phyloP scores from a whole-genome alignment of 164 flowering plant genomes.

The Annona cherimola region DNA sequence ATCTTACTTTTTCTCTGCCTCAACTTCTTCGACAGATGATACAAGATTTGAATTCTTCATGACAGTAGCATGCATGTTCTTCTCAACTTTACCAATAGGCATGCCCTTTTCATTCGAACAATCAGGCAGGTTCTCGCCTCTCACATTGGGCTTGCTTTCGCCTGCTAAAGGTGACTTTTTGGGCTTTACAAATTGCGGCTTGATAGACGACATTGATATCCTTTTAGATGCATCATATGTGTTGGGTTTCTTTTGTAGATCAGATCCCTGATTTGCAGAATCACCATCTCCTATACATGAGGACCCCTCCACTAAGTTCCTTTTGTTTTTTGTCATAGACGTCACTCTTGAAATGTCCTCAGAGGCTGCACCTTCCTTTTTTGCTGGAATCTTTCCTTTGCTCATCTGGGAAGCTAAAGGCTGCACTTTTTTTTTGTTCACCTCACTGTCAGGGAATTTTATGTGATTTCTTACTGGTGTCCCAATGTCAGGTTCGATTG shows the following conservation, averaged over 20 bases:
- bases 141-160: constrained; percentile 19
- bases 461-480: constrained; percentile 65
- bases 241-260: constrained; percentile 20
- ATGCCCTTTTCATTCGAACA: constrained; percentile 11
- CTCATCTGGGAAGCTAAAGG: constrained; percentile 8
- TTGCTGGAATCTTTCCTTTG: constrained; percentile 14
- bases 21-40: constrained; percentile 32
- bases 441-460: constrained; percentile 32
- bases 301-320: not conserved
- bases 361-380: constrained; percentile 19
- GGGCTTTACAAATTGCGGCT: constrained; percentile 6
- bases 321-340: constrained; percentile 16
- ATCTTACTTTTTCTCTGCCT: constrained; percentile 42
- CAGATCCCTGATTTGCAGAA: constrained; percentile 4
- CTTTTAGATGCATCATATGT: constrained; percentile 13
- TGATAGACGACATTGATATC: constrained; percentile 11
- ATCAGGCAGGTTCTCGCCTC: constrained; percentile 9
- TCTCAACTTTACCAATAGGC: constrained; percentile 14
- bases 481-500: constrained; percentile 32
- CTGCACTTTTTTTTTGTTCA: constrained; percentile 16
- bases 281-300: constrained; percentile 8
- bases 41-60: constrained; percentile 21
- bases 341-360: constrained; percentile 18
- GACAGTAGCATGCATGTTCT: not conserved
- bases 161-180: constrained; percentile 12